A percentile compares a stretch with the other conserved stretches of the same genome.
phyloP scores from a whole-genome alignment of 768 basidiomycete species.

The Favolaschia claudopus region DNA sequence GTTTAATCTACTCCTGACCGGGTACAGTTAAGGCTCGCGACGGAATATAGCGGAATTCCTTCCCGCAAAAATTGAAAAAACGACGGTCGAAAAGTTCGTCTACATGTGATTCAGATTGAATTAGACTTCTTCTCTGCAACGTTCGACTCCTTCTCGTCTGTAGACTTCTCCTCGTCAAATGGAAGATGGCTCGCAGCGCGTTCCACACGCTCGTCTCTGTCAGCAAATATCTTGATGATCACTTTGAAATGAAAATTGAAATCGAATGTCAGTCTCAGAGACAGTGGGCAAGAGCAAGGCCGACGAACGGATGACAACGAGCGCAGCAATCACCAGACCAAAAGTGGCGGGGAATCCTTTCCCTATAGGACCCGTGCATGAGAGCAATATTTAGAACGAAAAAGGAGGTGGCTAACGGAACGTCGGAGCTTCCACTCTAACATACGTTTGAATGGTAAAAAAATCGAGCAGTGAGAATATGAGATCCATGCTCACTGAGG shows the following conservation, averaged over 20 bases:
- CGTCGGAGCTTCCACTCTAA: slow-evolving; percentile 18
- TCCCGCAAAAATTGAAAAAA: too few species aligned
- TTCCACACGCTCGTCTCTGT: slow-evolving; percentile 27
- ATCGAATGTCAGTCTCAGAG: background rate
- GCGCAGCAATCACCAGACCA: slow-evolving; percentile 33
- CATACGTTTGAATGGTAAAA: background rate
- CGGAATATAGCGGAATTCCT: too few species aligned
- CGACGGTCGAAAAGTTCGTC: too few species aligned
- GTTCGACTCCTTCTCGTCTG: slow-evolving; percentile 2
- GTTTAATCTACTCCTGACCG: too few species aligned
- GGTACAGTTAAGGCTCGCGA: too few species aligned
- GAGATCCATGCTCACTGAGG: slow-evolving; percentile 33
- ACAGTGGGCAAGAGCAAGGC: background rate
- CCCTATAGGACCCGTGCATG: slow-evolving; percentile 9
- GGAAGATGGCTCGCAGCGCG: background rate
- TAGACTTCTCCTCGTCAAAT: slow-evolving; percentile 1
- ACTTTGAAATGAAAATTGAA: slow-evolving; percentile 15
- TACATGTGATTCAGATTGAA: too few species aligned
- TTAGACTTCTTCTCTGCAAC: too few species aligned
- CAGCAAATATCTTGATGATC: slow-evolving; percentile 33
- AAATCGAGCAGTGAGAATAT: background rate
- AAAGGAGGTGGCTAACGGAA: slow-evolving; percentile 12
- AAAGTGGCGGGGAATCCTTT: slow-evolving; percentile 35
- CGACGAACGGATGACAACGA: slow-evolving; percentile 27
- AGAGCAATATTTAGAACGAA: background rate